Conservation (phyloP, 1,284 basidiomycete species). For the Mycosarcoma mackinlayi region DNA sequence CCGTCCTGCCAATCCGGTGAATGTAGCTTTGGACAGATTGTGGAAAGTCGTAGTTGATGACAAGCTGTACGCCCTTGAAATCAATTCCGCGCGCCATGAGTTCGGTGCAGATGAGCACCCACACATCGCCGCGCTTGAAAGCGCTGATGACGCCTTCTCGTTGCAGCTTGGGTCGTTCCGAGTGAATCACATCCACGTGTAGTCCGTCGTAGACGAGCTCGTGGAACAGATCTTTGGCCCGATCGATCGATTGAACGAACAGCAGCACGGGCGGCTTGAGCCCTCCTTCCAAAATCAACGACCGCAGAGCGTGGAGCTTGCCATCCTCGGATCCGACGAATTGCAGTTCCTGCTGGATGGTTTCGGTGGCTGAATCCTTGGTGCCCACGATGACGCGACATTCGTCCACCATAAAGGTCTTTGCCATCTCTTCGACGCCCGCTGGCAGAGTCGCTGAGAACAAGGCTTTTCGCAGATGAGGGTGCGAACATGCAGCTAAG, state of each 20-base stretch:
- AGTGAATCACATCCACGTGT: slow-evolving; percentile 91
- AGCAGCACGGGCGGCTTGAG: slow-evolving; percentile 90
- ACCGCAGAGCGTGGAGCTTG: slow-evolving; percentile 84
- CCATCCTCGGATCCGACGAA: slow-evolving; percentile 93
- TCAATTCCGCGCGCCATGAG: slow-evolving; percentile 89
- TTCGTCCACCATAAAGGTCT: slow-evolving; percentile 76
- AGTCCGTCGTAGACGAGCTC: slow-evolving; percentile 85
- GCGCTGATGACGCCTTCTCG: slow-evolving; percentile 78
- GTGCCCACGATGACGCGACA: slow-evolving; percentile 60
- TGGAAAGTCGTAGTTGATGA: slow-evolving; percentile 81
- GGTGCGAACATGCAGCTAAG: slow-evolving; percentile 80
- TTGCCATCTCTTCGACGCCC: slow-evolving; percentile 85
- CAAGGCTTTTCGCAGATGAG: slow-evolving; percentile 83
- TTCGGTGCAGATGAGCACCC: slow-evolving; percentile 67
- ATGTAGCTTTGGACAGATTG: slow-evolving; percentile 85
- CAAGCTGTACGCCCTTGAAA: slow-evolving; percentile 89
- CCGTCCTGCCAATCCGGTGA: slow-evolving; percentile 95
- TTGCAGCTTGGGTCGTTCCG: slow-evolving; percentile 85
- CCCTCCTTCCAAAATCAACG: slow-evolving; percentile 79
- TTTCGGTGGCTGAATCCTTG: slow-evolving; percentile 82
- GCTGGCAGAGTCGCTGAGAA: slow-evolving; percentile 95
- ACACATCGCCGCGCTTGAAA: slow-evolving; percentile 77
- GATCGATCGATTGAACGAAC: slow-evolving; percentile 91
- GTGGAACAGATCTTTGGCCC: slow-evolving; percentile 88
- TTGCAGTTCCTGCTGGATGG: slow-evolving; percentile 85